Percentiles rank a stretch among this genome's conserved stretches.
These are phyloP conservation scores for Liriodendron chinense DNA, from an alignment of 164 flowering plant genomes.

Conservation along the genomic window DNA sequence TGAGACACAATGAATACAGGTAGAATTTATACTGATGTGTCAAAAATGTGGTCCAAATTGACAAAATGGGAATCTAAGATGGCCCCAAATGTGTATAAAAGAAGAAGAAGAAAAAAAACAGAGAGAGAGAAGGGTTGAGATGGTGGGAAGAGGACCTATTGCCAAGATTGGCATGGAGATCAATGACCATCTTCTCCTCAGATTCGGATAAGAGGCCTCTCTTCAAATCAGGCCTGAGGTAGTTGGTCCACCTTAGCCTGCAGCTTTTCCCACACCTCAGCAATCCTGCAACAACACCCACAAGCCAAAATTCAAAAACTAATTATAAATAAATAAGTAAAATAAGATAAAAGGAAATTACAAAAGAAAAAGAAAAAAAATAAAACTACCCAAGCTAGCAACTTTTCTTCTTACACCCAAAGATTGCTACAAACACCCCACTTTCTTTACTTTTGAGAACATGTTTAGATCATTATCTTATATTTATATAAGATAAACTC, in stretches of 20 bases:
- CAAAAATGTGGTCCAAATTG: neutral
- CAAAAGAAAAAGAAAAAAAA: neutral
- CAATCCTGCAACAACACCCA: conserved; percentile 37
- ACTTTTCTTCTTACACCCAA: neutral
- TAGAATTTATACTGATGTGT: neutral
- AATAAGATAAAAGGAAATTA: neutral
- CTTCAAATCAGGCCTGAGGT: conserved; percentile 69
- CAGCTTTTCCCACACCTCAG: conserved; percentile 72
- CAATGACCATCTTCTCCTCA: conserved; percentile 69
- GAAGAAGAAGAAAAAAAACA: neutral
- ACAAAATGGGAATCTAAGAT: neutral
- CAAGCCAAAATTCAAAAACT: neutral
- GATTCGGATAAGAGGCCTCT: conserved; percentile 61
- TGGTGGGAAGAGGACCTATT: conserved; percentile 40
- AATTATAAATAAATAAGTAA: neutral
- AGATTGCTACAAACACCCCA: neutral
- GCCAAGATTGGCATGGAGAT: conserved; percentile 67
- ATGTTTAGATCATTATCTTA: neutral
- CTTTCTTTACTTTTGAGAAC: neutral
- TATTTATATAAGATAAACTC: neutral
- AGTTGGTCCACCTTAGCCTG: conserved; percentile 75
- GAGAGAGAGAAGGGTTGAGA: neutral
- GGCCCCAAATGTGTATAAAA: neutral
- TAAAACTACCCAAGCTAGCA: neutral
- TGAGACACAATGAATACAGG: neutral